Evolutionary conservation across 2,329 filamentous ascomycete species (phyloP).

Genomic region (Aspergillus pseudoglaucus): DNA sequence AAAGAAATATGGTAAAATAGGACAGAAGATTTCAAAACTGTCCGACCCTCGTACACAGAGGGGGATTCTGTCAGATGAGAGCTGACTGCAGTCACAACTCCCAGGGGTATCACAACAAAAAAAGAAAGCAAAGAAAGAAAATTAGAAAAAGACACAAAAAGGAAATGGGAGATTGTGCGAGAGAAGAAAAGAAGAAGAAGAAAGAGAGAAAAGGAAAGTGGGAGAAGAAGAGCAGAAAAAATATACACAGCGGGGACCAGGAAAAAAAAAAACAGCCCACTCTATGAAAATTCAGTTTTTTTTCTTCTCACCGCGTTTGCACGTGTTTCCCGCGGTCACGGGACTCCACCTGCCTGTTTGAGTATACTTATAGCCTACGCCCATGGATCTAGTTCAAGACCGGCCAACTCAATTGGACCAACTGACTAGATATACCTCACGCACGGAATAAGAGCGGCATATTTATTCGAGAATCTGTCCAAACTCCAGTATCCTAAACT

Average conservation of each 20-base stretch:
- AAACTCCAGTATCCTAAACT: neutral
- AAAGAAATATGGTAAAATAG: conserved; percentile 8
- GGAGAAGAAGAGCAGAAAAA: conserved; percentile 6
- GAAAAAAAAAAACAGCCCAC: conserved; percentile 4
- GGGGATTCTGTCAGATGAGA: neutral
- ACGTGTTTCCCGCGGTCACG: neutral
- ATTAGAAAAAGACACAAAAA: conserved; percentile 24
- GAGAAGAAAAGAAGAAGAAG: conserved; percentile 16
- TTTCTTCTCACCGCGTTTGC: neutral
- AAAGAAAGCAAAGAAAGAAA: no score
- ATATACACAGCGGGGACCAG: conserved; percentile 17
- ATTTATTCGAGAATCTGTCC: no score
- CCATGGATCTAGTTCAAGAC: neutral
- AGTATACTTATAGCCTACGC: no score
- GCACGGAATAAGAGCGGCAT: no score
- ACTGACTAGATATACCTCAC: no score
- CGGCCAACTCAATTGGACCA: neutral
- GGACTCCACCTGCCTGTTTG: neutral
- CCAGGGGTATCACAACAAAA: no score
- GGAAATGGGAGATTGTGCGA: conserved; percentile 27
- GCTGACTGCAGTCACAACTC: neutral
- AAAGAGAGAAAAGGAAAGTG: conserved; percentile 17
- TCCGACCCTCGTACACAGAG: neutral
- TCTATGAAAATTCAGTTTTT: neutral
- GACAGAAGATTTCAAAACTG: neutral